Conservation (phyloP, 2,329 filamentous ascomycete genomes). For the Microdochium paspali region DNA sequence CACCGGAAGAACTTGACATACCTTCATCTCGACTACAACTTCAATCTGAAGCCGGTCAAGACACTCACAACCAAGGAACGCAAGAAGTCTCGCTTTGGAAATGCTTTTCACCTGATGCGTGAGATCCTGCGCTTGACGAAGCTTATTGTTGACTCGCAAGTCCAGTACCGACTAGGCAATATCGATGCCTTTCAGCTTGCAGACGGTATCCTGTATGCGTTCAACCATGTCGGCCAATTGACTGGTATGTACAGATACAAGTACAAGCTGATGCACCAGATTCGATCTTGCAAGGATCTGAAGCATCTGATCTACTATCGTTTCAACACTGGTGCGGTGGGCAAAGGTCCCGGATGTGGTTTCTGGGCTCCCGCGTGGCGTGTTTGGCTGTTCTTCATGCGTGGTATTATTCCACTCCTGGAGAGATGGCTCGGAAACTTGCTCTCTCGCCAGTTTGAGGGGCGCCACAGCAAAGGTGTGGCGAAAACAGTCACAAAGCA, state of each 20-base stretch:
- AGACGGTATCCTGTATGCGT: constrained; percentile 97
- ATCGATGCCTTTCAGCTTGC: constrained; percentile 98
- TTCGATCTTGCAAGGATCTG: constrained; percentile 95
- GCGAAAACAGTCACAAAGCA: constrained; percentile 99
- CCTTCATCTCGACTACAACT: constrained; percentile 97
- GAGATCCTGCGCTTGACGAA: constrained; percentile 95
- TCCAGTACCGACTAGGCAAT: constrained; percentile 94
- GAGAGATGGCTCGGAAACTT: constrained; percentile 97
- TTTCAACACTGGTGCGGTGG: constrained; percentile 94
- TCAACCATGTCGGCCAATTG: constrained; percentile 96
- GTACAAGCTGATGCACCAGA: constrained; percentile 99
- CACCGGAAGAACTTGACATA: constrained; percentile 98
- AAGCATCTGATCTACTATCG: constrained; percentile 99
- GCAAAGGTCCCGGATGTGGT: constrained; percentile 94
- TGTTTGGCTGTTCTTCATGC: constrained; percentile 99
- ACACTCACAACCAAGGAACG: constrained; percentile 97
- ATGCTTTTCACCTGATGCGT: constrained; percentile 97
- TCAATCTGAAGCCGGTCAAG: constrained; percentile 98
- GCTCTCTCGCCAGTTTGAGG: constrained; percentile 94
- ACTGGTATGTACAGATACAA: constrained; percentile 99
- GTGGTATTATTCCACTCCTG: constrained; percentile 91
- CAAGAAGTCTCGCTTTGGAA: constrained; percentile 98
- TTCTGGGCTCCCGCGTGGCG: constrained; percentile 99
- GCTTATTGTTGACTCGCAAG: constrained; percentile 95
- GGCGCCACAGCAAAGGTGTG: constrained; percentile 95